Evolutionary conservation across 768 basidiomycete species (phyloP).

Genomic region (Boletales sp.): DNA sequence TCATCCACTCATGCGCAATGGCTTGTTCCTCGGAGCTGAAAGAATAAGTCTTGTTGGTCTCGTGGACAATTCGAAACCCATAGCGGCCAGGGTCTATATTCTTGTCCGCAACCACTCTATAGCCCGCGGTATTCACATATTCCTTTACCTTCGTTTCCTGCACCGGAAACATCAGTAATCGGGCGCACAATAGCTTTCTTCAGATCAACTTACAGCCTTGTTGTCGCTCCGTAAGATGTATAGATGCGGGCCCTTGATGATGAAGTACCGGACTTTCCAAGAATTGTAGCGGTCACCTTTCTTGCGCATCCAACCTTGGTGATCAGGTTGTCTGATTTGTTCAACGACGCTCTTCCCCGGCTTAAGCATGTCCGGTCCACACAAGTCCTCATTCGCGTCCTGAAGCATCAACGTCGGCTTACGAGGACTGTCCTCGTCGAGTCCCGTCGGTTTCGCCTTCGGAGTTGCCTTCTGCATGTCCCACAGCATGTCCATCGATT

Average conservation of each 20-base stretch:
- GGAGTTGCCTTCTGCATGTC: slow-evolving; percentile 19
- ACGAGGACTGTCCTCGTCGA: slow-evolving; percentile 40
- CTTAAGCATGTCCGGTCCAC: slow-evolving; percentile 40
- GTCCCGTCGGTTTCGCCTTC: slow-evolving; percentile 16
- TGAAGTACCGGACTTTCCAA: slow-evolving; percentile 91
- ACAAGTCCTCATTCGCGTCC: slow-evolving; percentile 14
- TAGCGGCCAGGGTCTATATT: slow-evolving; percentile 89
- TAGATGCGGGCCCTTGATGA: slow-evolving; percentile 87
- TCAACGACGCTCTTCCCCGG: slow-evolving; percentile 74
- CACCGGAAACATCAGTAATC: not conserved
- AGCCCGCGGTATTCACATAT: slow-evolving; percentile 88
- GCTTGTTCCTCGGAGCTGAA: slow-evolving; percentile 90
- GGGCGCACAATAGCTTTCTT: not conserved
- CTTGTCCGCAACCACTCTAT: slow-evolving; percentile 91
- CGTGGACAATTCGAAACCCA: slow-evolving; percentile 92
- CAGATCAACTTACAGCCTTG: slow-evolving; percentile 33
- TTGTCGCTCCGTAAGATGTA: slow-evolving; percentile 82
- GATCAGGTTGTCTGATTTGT: slow-evolving; percentile 89
- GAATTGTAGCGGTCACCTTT: slow-evolving; percentile 88
- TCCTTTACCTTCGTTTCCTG: slow-evolving; percentile 95
- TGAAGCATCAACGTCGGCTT: slow-evolving; percentile 47
- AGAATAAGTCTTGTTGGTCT: slow-evolving; percentile 78
- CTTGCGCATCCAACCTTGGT: slow-evolving; percentile 94
- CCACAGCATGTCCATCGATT: slow-evolving; percentile 17
- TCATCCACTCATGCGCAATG: slow-evolving; percentile 97